A percentile compares a stretch with the other conserved stretches of the same genome.
These are phyloP conservation scores for Inga laurina DNA, from an alignment of 306 rosid species.

Conservation along the genomic window DNA sequence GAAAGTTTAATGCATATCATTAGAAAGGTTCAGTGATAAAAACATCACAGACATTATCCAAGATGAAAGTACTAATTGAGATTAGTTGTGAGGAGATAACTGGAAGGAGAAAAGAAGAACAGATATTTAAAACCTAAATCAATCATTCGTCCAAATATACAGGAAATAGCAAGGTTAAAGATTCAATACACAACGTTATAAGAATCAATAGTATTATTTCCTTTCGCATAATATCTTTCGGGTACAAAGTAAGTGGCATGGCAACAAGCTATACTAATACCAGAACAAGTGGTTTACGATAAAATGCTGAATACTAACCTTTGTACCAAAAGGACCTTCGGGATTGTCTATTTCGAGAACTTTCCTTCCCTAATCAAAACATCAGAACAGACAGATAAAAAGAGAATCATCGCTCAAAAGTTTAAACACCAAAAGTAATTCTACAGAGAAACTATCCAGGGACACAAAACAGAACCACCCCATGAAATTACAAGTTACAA, in stretches of 20 bases:
- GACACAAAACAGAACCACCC: background rate
- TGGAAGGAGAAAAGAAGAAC: background rate
- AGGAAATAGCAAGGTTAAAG: background rate
- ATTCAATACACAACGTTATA: background rate
- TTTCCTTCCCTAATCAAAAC: slow-evolving; percentile 55
- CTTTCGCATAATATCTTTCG: background rate
- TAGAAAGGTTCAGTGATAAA: background rate
- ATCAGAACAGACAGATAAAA: background rate
- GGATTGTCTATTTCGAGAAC: slow-evolving; percentile 64
- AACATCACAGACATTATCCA: background rate
- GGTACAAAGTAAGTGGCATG: background rate
- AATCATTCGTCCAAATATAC: background rate
- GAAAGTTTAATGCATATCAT: background rate
- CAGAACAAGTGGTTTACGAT: background rate
- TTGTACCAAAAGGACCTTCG: slow-evolving; percentile 84
- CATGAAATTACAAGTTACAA: background rate
- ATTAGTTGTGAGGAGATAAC: background rate
- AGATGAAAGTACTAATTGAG: background rate
- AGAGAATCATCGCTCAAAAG: background rate
- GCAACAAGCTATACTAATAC: background rate
- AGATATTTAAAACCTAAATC: background rate
- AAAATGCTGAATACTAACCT: slow-evolving; percentile 48
- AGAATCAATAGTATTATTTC: background rate
- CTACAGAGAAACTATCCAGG: slow-evolving; percentile 5
- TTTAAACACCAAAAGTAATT: background rate